Base-by-base conservation (phyloP, 73 alveolate species). In the Symbiodinium pilosum region DNA sequence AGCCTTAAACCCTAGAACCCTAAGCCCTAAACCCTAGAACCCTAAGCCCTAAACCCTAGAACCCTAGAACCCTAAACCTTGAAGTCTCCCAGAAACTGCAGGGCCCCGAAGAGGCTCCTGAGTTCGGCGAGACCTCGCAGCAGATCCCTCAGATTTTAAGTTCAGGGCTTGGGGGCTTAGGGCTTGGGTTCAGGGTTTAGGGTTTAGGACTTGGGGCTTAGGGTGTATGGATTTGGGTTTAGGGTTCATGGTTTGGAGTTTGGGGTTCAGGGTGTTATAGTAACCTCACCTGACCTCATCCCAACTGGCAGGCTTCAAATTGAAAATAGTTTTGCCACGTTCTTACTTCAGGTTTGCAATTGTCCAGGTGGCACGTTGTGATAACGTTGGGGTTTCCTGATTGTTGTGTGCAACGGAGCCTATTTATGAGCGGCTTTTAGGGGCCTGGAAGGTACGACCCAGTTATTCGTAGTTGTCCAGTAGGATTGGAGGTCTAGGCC, bases 101-200 rank as follows among this genome's bases (percentile, higher is more conserved):
- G 97, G 97, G 97, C 26, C 97, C 97, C 20, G 97, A 91, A 42
- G 97, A 91, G 52, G 97, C 97, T 44, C 97, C 97, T 4, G 97
- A 91, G 97, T 91, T 91, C 47, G 97, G 88, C 56, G 97, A 91
- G 39, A 91, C 87, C 88, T 91, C 97, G n/a, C 97, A 69, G 97
- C 71, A 40, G 21, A 30, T 43, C 32, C 64, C 64, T 16, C 16
- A 47, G 16, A 47, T 7, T 16, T 16, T 16, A 11, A 16, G 16
- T 54, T 12, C 71, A 54, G 71, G 71, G 26, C 26, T 21, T 9
- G 28, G 77, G 77, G 77, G 36, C 32, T 64, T 9, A 36, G 77
- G 21, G 77, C 14, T 6, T 6, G 14, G 59, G 59, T 14, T 16
- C 73, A 56, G 34, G 73, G 26, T 56, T 56, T 56, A 56, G 73